Evolutionary conservation across 2,329 filamentous ascomycete species (phyloP).

Genomic region (Sporothrix globosa): DNA sequence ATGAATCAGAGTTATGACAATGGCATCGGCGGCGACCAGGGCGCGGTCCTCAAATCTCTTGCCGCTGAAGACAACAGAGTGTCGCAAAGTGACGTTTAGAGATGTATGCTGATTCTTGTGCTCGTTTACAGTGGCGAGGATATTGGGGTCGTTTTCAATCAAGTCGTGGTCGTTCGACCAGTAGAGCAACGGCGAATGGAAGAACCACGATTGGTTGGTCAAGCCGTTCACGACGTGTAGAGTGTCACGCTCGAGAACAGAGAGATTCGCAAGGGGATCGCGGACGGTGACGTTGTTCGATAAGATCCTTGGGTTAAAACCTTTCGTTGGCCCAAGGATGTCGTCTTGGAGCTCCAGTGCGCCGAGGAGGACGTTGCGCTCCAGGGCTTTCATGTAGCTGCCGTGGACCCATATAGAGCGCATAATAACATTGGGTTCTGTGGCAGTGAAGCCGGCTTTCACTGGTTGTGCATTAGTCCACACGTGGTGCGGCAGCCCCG

Average conservation of each 20-base stretch:
- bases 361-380: constrained; percentile 64
- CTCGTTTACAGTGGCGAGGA: constrained; percentile 70
- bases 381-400: constrained; percentile 75
- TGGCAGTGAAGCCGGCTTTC: constrained; percentile 48
- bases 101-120: constrained; percentile 64
- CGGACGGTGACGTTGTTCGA: constrained; percentile 39
- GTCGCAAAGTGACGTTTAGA: constrained; percentile 73
- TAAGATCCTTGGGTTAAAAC: constrained; percentile 56
- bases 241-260: constrained; percentile 54
- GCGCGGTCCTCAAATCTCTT: constrained; percentile 71
- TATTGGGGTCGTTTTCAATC: constrained; percentile 63
- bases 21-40: constrained; percentile 72
- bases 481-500: constrained; percentile 75
- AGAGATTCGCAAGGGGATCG: constrained; percentile 46
- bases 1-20: constrained; percentile 77
- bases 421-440: constrained; percentile 73
- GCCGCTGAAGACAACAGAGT: constrained; percentile 81
- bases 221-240: constrained; percentile 64
- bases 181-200: constrained; percentile 81
- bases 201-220: constrained; percentile 70
- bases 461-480: constrained; percentile 76
- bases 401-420: constrained; percentile 81
- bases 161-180: constrained; percentile 69
- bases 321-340: constrained; percentile 63
- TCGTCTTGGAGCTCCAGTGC: constrained; percentile 72